Evolutionary conservation across 139 green algal genomes (phyloP).

Genomic region (Tetratostichococcus sp.): DNA sequence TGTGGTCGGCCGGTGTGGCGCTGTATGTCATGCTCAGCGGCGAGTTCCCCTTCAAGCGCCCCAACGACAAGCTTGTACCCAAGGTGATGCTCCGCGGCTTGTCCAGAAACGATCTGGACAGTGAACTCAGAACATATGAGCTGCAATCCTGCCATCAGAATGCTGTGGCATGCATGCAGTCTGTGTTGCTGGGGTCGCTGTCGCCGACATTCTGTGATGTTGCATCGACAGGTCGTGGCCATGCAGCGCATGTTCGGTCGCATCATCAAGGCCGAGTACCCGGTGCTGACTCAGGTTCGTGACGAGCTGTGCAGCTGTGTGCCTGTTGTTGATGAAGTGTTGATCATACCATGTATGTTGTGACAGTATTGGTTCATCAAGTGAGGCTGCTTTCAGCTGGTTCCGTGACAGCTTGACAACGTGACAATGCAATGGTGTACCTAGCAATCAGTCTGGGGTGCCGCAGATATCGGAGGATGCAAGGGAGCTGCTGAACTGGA

Average conservation of each 20-base stretch:
- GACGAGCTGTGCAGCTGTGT: no score
- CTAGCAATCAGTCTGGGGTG: no score
- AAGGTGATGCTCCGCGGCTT: not conserved
- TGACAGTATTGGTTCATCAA: no score
- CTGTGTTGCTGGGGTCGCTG: no score
- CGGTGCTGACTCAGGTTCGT: not conserved
- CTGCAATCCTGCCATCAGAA: not conserved
- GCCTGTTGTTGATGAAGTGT: no score
- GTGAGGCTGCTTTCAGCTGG: no score
- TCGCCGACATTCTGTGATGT: no score
- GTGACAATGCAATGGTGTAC: no score
- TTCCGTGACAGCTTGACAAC: no score
- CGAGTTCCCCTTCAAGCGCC: not conserved
- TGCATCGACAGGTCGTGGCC: not conserved
- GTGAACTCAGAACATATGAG: no score
- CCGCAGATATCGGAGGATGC: not conserved
- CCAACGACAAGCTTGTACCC: not conserved
- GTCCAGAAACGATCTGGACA: not conserved
- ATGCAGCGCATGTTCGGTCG: not conserved
- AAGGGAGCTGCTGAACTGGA: not conserved
- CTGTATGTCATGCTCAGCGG: slow-evolving; percentile 79
- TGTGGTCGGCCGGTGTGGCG: slow-evolving; percentile 60
- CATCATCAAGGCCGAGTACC: not conserved
- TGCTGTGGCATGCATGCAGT: no score
- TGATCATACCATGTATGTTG: no score